phyloP scores from a whole-genome alignment of 768 basidiomycete species.

The Psilocybe cubensis region DNA sequence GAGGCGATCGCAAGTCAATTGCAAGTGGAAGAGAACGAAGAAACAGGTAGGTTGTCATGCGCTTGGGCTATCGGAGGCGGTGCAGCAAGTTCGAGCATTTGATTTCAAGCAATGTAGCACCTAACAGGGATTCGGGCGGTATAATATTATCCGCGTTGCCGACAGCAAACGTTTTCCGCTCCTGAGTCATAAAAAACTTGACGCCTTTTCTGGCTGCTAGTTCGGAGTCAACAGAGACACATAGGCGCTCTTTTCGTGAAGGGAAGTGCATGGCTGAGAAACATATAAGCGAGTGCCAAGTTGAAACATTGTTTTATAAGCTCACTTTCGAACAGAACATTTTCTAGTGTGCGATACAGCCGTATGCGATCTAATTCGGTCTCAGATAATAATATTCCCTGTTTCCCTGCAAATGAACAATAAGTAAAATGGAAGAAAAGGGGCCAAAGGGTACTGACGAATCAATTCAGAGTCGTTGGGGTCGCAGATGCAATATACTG shows the following conservation, averaged over 20 bases:
- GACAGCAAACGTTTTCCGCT: conserved; percentile 13
- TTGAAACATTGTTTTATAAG: background rate
- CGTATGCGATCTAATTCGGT: conserved; percentile 28
- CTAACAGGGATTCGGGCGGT: conserved; percentile 17
- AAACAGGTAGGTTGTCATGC: background rate
- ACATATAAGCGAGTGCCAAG: background rate
- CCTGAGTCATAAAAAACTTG: conserved; percentile 22
- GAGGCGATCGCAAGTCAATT: background rate
- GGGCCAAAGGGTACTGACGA: conserved; percentile 20
- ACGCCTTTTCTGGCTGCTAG: conserved; percentile 20
- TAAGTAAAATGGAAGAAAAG: conserved; percentile 1
- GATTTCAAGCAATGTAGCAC: conserved; percentile 22
- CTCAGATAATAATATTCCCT: conserved; percentile 24
- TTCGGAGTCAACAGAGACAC: conserved; percentile 23
- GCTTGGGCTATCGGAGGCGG: background rate
- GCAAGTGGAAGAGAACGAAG: background rate
- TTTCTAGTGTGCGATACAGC: conserved; percentile 20
- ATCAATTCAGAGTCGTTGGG: conserved; percentile 22
- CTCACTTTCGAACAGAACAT: conserved; percentile 15
- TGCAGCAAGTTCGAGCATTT: background rate
- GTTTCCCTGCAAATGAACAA: conserved; percentile 9
- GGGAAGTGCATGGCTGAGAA: conserved; percentile 18
- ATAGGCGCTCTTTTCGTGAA: conserved; percentile 6
- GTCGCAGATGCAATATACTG: conserved; percentile 15
- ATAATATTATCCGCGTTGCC: conserved; percentile 20